Evolutionary conservation across 140 eudicot species (phyloP), one percentile per base, ranked within the genome.

Genomic region (Oenanthe javanica): DNA sequence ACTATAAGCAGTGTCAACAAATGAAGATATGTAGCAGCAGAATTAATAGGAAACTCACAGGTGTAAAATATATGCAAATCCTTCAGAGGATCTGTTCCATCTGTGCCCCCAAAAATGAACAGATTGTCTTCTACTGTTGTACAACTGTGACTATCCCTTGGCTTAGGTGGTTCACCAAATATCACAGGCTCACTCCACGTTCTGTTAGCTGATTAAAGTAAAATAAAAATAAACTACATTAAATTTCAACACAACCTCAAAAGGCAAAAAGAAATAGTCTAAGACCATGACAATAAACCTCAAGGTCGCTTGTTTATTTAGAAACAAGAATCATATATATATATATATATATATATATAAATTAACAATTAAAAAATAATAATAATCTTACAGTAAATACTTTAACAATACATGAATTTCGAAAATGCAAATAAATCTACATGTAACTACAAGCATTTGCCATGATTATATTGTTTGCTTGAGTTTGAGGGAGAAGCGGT

Each of bases 141-240:
- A 87, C 97, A 95, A 82, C 92, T 95, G 83, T 95, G 97, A 84
- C 99, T 95, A 76, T 95, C 99, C 90, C 99, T 90, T 12, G 99
- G 99, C 45, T 76, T 84, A 14, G 99, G 97, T 49, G 85, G 89
- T 27, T 77, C 72, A 10, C 99, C 99, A 77, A 88, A 89, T 81
- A 88, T 84, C 40, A 66, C 88, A 64, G 97, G 97, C 86, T 90
- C 96, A 64, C 87, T 90, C 99, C 99, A 95, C 25, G 83, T 83
- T 76, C 87, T 82, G 74, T 82, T 72, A 79, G 83, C 99, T 95
- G 90, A 80, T 79, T 51, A 69, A 31, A 69, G 15, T 14, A 36
- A 69, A 3, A 14, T 9, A 69, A 69, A 69, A 31, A 13, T 31
- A 36, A 69, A 31, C 46, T 12, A 69, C n/a, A 27, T 67, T 31